Conservation (phyloP, 768 basidiomycete species). For the Rhodotorula taiwanensis region DNA sequence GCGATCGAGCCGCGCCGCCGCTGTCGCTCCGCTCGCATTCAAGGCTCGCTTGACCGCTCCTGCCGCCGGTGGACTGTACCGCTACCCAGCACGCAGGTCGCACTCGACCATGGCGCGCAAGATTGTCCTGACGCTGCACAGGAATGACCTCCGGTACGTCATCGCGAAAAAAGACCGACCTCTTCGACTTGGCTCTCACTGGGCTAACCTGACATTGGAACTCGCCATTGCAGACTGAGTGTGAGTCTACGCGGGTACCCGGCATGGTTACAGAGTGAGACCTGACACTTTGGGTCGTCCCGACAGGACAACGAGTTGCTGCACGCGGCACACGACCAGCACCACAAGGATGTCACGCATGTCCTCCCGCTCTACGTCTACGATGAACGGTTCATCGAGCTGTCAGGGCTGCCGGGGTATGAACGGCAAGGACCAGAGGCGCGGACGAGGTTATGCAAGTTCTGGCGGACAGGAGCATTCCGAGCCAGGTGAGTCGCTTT, state of each 20-base stretch:
- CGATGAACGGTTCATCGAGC: slow-evolving; percentile 47
- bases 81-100: too few relatives aligned
- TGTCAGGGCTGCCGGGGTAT: slow-evolving; percentile 43
- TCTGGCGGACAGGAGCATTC: slow-evolving; percentile 39
- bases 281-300: too few relatives aligned
- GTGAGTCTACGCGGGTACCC: too few relatives aligned
- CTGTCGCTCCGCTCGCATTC: too few relatives aligned
- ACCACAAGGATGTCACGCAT: slow-evolving; percentile 42
- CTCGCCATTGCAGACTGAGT: slow-evolving; percentile 19
- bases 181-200: too few relatives aligned
- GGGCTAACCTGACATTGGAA: neutral
- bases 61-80: too few relatives aligned
- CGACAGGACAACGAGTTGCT: slow-evolving; percentile 40
- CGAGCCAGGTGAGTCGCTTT: slow-evolving; percentile 34
- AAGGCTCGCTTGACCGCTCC: too few relatives aligned
- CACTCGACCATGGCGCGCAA: slow-evolving; percentile 26
- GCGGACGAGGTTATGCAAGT: slow-evolving; percentile 36
- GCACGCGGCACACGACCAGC: slow-evolving; percentile 35
- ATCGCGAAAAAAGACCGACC: too few relatives aligned
- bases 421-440: slow-evolving; percentile 38
- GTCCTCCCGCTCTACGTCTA: slow-evolving; percentile 49
- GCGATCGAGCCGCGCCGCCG: too few relatives aligned
- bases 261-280: too few relatives aligned
- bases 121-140: slow-evolving; percentile 21
- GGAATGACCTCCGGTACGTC: slow-evolving; percentile 21